Conservation (phyloP, 306 rosid genomes). For the Canavalia ensiformis region DNA sequence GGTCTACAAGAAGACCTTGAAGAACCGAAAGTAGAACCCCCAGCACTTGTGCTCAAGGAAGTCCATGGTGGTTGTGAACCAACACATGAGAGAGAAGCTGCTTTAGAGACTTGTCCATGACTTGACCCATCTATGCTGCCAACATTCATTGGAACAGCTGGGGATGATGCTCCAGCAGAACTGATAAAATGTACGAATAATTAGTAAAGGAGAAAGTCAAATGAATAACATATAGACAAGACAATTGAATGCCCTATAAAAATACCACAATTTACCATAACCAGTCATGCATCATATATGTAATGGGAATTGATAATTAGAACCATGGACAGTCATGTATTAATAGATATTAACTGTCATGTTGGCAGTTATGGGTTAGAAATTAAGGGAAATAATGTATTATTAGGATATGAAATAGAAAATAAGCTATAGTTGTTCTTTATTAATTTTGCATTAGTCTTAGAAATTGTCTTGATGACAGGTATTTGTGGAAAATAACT, state of each 20-base stretch:
- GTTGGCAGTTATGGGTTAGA: too few relatives aligned
- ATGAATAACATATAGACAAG: constrained; percentile 30
- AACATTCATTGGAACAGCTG: constrained; percentile 83
- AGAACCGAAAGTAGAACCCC: constrained; percentile 84
- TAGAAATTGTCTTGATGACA: too few relatives aligned
- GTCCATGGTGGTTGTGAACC: constrained; percentile 92
- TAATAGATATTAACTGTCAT: too few relatives aligned
- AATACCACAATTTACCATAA: background rate
- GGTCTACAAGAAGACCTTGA: constrained; percentile 91
- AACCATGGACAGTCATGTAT: too few relatives aligned
- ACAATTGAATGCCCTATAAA: constrained; percentile 22
- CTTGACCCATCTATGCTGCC: constrained; percentile 93
- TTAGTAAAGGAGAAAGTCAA: constrained; percentile 38
- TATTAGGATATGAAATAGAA: too few relatives aligned
- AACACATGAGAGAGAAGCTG: constrained; percentile 92
- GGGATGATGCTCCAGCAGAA: constrained; percentile 99
- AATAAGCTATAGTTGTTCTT: too few relatives aligned
- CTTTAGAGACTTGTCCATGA: constrained; percentile 91
- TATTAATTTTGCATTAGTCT: too few relatives aligned
- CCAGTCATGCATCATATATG: constrained; percentile 18
- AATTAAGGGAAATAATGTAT: too few relatives aligned
- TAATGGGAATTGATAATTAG: background rate
- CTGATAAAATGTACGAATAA: constrained; percentile 60
- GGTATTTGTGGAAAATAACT: too few relatives aligned
- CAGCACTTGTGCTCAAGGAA: constrained; percentile 89